Evolutionary conservation across 2,329 filamentous ascomycete species (phyloP).

Genomic region (Cladophialophora chaetospira): DNA sequence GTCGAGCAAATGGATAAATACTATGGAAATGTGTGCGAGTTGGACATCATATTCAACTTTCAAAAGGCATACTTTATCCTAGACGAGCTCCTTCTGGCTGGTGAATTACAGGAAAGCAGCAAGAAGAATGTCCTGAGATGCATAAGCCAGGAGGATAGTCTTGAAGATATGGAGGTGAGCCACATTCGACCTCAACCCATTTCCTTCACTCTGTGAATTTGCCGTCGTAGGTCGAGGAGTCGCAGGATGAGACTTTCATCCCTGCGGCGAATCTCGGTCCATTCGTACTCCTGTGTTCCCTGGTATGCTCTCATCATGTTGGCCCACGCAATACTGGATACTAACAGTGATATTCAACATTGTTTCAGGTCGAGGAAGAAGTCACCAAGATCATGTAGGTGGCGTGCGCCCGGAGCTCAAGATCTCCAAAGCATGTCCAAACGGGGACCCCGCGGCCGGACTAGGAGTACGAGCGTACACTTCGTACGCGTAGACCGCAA

Average conservation of each 20-base stretch:
- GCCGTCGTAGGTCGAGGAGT: not conserved
- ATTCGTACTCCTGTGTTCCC: not conserved
- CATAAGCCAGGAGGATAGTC: slow-evolving; percentile 93
- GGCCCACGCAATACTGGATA: slow-evolving; percentile 6
- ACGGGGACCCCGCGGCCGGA: too few relatives aligned
- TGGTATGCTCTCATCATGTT: slow-evolving; percentile 6
- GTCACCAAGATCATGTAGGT: slow-evolving; percentile 86
- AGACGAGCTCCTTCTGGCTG: slow-evolving; percentile 90
- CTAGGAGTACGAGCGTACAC: too few relatives aligned
- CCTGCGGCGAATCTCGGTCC: not conserved
- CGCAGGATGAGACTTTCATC: not conserved
- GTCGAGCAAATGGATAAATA: slow-evolving; percentile 99
- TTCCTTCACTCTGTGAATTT: not conserved
- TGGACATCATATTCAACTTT: slow-evolving; percentile 99
- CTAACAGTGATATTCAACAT: slow-evolving; percentile 36
- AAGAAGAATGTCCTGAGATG: slow-evolving; percentile 98
- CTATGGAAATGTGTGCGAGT: slow-evolving; percentile 98
- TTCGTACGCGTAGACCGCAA: too few relatives aligned
- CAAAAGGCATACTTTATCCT: slow-evolving; percentile 99
- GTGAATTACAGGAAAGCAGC: slow-evolving; percentile 97
- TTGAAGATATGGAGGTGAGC: slow-evolving; percentile 98
- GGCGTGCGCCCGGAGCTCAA: too few relatives aligned
- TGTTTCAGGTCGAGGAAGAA: slow-evolving; percentile 78
- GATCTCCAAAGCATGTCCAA: too few relatives aligned
- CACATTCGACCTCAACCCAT: not conserved